These are phyloP conservation scores for Vaccinium myrtillus DNA, from an alignment of 148 eudicot genomes.

Conservation along the genomic window DNA sequence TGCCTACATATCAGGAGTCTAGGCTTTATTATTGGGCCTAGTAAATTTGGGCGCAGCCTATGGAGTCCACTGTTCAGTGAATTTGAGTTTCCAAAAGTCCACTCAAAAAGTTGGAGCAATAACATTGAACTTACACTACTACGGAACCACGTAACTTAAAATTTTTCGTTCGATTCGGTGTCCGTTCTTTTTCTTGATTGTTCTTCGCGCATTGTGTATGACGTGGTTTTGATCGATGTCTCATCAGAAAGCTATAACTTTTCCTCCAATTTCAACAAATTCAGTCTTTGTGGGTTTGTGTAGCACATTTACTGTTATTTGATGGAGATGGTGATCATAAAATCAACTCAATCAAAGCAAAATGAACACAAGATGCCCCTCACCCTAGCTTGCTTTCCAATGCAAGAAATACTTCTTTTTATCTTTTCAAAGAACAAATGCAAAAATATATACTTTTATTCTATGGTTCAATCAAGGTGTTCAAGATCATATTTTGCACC, in stretches of 20 bases:
- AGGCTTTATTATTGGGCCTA: background rate
- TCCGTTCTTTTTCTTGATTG: too few relatives aligned
- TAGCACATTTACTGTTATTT: background rate
- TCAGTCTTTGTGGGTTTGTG: background rate
- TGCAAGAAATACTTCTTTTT: background rate
- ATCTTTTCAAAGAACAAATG: background rate
- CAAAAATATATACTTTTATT: background rate
- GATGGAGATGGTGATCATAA: background rate
- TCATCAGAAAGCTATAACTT: too few relatives aligned
- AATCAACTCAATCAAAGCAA: background rate
- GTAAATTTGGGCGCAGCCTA: background rate
- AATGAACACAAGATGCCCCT: background rate
- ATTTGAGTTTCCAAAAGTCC: background rate
- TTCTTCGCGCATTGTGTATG: too few relatives aligned
- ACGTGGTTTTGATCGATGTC: too few relatives aligned
- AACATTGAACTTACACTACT: too few relatives aligned
- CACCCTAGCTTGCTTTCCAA: background rate
- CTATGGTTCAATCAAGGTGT: background rate
- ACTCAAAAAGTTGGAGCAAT: background rate
- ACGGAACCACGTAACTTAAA: too few relatives aligned
- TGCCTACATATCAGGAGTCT: background rate
- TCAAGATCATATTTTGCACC: slow-evolving; percentile 8
- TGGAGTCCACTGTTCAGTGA: background rate
- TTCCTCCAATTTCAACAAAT: background rate
- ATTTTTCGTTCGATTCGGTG: too few relatives aligned